These are phyloP conservation scores for Phaffia tasmanica DNA, from an alignment of 768 basidiomycete species.

Conservation along the genomic window DNA sequence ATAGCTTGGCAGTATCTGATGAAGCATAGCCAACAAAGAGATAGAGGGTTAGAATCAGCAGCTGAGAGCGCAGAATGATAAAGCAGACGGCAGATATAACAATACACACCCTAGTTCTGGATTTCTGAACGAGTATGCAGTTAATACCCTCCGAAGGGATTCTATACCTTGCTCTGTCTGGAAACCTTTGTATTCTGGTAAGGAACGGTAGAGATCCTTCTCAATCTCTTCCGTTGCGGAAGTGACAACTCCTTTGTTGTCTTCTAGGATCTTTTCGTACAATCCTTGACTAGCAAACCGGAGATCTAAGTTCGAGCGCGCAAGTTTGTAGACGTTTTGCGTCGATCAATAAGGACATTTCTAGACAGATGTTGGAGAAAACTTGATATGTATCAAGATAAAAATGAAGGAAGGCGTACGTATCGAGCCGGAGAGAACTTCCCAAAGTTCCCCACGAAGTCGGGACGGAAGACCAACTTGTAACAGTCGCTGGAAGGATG, in stretches of 20 bases:
- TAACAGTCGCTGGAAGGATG: conserved; percentile 89
- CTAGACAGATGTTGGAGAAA: no score
- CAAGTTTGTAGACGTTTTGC: not conserved
- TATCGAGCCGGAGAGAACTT: conserved; percentile 85
- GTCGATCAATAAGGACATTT: not conserved
- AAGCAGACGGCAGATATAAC: not conserved
- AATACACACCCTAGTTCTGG: conserved; percentile 43
- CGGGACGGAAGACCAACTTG: conserved; percentile 94
- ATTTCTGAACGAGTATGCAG: conserved; percentile 91
- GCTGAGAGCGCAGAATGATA: not conserved
- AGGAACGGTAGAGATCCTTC: conserved; percentile 88
- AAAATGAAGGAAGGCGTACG: conserved; percentile 37
- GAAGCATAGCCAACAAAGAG: not conserved
- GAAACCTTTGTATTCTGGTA: conserved; percentile 95
- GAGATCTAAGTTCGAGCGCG: conserved; percentile 43
- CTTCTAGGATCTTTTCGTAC: conserved; percentile 62
- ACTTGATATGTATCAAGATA: not conserved
- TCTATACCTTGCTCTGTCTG: conserved; percentile 77
- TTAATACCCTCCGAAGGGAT: conserved; percentile 75
- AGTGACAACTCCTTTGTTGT: conserved; percentile 58
- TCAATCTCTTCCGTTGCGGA: conserved; percentile 87
- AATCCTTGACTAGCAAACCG: conserved; percentile 75
- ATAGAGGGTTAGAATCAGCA: not conserved
- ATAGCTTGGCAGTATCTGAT: conserved; percentile 97
- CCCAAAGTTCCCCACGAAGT: conserved; percentile 95